Percentiles rank a stretch among this genome's conserved stretches.
phyloP scores from a whole-genome alignment of 169 alveolate species.

The Babesia bigemina region DNA sequence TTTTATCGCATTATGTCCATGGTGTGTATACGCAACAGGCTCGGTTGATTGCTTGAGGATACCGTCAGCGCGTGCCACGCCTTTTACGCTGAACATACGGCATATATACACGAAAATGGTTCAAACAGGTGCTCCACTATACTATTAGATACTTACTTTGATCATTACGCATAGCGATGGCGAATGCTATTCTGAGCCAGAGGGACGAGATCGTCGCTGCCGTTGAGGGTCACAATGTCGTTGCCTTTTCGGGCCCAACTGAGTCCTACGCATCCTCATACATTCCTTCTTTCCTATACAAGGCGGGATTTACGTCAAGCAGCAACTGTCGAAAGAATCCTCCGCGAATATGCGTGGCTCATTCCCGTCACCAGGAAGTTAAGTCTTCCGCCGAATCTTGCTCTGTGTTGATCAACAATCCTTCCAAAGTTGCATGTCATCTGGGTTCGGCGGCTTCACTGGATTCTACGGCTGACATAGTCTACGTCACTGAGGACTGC shows the following conservation, averaged over 20 bases:
- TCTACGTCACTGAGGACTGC: conserved; percentile 51
- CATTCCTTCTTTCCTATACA: conserved; percentile 57
- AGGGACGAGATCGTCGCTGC: conserved; percentile 48
- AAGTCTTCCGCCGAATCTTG: conserved; percentile 43
- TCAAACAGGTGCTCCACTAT: too few species aligned
- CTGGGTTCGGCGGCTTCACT: conserved; percentile 1
- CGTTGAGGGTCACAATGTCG: conserved; percentile 55
- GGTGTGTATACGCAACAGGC: too few species aligned
- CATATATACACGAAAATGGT: too few species aligned
- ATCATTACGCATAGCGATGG: conserved; percentile 13
- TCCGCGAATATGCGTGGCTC: conserved; percentile 53
- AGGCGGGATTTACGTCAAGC: conserved; percentile 53
- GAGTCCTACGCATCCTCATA: conserved; percentile 38
- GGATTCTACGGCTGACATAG: conserved; percentile 23
- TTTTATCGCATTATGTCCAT: background rate
- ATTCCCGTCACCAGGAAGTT: conserved; percentile 5
- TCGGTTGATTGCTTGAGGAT: too few species aligned
- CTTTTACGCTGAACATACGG: too few species aligned
- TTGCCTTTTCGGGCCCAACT: conserved; percentile 45
- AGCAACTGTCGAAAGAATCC: conserved; percentile 28
- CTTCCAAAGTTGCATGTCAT: conserved; percentile 27
- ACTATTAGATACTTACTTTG: too few species aligned
- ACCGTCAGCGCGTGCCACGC: too few species aligned
- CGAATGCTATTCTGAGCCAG: conserved; percentile 19
- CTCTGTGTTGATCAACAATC: conserved; percentile 31